Base-by-base conservation (phyloP, 1,139 yeast species). In the Yarrowia galli region DNA sequence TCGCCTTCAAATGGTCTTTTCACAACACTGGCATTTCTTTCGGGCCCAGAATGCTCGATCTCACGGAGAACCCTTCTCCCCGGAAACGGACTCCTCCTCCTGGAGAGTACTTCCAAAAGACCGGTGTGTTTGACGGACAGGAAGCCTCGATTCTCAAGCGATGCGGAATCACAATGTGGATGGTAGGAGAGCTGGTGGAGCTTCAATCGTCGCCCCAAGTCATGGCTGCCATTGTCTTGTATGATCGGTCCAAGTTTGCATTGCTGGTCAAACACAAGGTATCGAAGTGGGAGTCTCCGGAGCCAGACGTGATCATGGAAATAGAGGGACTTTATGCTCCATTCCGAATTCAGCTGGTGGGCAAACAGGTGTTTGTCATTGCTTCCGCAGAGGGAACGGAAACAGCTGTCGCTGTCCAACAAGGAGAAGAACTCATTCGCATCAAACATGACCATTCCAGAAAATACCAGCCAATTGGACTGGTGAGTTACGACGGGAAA, bases 311-410 rank as follows among this genome's bases (percentile, higher is more conserved):
- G n/a, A 32, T 51, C 25, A 20, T 51, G 25, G 56, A 51, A 18
- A 42, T 51, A 7, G 28, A 32, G 9, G 56, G 56, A 2, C 40
- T 51, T 0, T 35, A 20, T 12, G 23, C 56, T 6, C 56, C 56
- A 12, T 51, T 51, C 15, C 25, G 40, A 5, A 35, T 51, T 42
- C 56, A 51, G 13, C 40, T 51, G 4, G 42, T 51, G 12, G 56
- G 56, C 13, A 35, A 51, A 20, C 56, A 51, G 18, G 56, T 51
- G 42, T 51, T 51, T 51, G 56, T 51, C 40, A 51, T 51, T 22
- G 56, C 56, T 13, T 25, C 23, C 4, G 56, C 56, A n/a, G 42
- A 51, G 2, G 42, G 56, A 25, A 35, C 56, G 8, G 56, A 51
- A 20, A 51, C 56, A 15, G 56, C 56, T 8, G 20, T 51, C 35